Evolutionary conservation across 176 grass and related monocot species (phyloP), one percentile per base, ranked within the genome.

Genomic region (Avena eriantha): DNA sequence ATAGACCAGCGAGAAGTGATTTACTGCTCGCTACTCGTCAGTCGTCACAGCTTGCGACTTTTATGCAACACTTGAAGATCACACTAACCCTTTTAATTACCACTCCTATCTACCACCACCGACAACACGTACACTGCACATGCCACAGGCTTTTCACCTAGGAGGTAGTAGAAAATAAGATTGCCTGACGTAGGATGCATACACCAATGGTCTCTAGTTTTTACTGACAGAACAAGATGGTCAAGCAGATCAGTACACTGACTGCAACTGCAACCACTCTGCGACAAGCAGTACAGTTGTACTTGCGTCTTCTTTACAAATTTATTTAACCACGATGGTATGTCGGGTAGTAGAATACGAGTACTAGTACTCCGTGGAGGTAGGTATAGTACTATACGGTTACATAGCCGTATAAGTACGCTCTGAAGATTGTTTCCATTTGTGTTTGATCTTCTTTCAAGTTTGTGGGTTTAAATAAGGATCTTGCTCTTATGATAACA

Each of bases 231-330:
- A 50, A 56, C 65, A 56, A 47, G 80, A 82, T 54, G 31, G 63
- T 35, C 61, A 51, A 46, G 35, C 60, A 77, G 60, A 66, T 66
- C 50, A 47, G 54, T 57, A 43, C 72, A 39, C 82, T 76, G 17
- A 9, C 26, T 13, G 68, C 67, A 75, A 23, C 2, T 69, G 61
- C 61, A 23, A 41, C 46, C 53, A 7, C 14, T 34, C 47, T 55
- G 73, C 21, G 49, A 16, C 84, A 57, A 64, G 11, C 21, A 22
- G 56, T 64, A 76, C 43, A 35, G 56, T 24, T 36, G 46, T 51
- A 78, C 83, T 54, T 65, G 5, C 2, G 74, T 69, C 33, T 79
- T 69, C 75, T n/a, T 58, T 58, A n/a, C 76, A 22, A 59, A 31
- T 47, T 22, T 16, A 58, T 70, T n/a, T 70, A 33, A 41, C 63